Evolutionary conservation across 495 filamentous ascomycete genomes (phyloP), one percentile per base, ranked within the genome.

Genomic region (Penicillium flavigenum): DNA sequence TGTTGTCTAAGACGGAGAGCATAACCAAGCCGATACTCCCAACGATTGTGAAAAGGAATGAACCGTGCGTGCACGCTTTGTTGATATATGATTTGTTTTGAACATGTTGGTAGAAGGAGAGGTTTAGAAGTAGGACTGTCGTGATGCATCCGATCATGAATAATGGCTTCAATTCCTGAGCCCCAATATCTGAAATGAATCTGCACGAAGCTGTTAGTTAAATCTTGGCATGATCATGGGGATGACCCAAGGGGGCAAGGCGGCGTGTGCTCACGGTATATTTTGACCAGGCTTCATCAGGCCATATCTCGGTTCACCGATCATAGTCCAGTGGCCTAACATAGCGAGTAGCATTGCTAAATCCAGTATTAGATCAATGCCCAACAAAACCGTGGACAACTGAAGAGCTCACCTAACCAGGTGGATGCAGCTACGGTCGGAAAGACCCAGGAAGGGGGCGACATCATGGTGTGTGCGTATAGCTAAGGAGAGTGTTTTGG

Each of bases 121-220:
- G 34, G 24, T 62, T 62, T 22, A 64, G 29, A 22, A 61, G 60
- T 10, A 62, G 24, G 26, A 61, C 60, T 14, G 62, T 61, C 24
- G 57, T 56, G 29, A 64, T 43, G 11, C 42, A 62, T 32, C 62
- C 62, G 27, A 45, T 56, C 51, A 64, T 53, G 31, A 64, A 64
- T n/a, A 64, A 29, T 1, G 62, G 62, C 38, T 61, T 62, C 4
- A 61, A 20, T 43, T 64, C 56, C 50, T 55, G 58, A 4, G 62
- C 62, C 52, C 47, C 59, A 32, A 64, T 55, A 44, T 64, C 62
- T 8, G 62, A 64, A 50, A 64, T 64, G 52, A 61, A 64, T 17
- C 62, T 64, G n/a, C 20, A 32, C 2, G 14, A 38, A 26, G 19
- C 19, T 48, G 49, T 58, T 34, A 56, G 51, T 49, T 24, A 26